phyloP scores from a whole-genome alignment of 1,284 basidiomycete species.

The Trichosporon asahii region DNA sequence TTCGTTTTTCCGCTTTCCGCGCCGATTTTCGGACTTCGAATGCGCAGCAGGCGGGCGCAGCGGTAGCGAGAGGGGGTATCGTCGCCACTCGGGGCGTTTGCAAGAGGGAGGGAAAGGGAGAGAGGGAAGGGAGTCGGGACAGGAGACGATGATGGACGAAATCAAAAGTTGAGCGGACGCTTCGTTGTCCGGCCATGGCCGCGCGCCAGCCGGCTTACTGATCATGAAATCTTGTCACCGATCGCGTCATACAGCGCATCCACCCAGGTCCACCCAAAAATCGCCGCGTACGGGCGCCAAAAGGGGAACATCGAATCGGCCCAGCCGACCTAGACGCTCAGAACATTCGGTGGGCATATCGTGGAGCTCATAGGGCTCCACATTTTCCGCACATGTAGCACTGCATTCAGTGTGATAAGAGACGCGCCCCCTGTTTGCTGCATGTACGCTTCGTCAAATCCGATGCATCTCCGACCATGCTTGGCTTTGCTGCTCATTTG shows the following conservation, averaged over 20 bases:
- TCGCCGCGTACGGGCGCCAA: not conserved
- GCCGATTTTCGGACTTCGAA: not conserved
- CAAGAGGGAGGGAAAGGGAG: not conserved
- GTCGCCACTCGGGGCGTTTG: not conserved
- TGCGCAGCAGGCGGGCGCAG: not conserved
- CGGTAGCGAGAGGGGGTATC: not conserved
- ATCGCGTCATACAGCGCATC: slow-evolving; percentile 2
- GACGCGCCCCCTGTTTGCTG: not conserved
- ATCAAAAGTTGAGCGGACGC: not conserved
- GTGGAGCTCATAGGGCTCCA: not conserved
- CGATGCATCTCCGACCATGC: not conserved
- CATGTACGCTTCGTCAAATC: not conserved
- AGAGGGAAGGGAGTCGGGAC: not conserved
- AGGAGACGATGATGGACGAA: not conserved
- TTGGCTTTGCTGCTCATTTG: not conserved
- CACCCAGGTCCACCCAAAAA: not conserved
- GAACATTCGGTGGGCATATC: not conserved
- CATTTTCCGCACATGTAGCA: not conserved
- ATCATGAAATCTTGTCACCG: slow-evolving; percentile 8
- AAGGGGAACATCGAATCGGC: not conserved
- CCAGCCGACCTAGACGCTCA: not conserved
- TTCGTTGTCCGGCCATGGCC: not conserved
- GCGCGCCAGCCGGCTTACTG: not conserved
- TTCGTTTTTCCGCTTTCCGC: not conserved
- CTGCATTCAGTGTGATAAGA: not conserved